phyloP scores from a whole-genome alignment of 805 yeast species.

The Suhomyces xylopsoci region DNA sequence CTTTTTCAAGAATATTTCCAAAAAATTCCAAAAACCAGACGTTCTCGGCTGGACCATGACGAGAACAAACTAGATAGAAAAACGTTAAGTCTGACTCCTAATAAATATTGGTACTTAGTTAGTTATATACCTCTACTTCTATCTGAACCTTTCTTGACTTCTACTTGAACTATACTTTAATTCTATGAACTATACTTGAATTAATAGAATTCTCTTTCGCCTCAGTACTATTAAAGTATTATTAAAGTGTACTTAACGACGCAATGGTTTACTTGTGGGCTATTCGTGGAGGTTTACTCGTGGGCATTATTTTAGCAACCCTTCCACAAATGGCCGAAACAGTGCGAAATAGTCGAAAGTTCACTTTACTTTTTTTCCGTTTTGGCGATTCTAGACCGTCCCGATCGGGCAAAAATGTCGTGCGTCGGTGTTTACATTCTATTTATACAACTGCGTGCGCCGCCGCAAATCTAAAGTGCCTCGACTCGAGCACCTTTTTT shows the following conservation, averaged over 20 bases:
- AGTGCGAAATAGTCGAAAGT: not conserved
- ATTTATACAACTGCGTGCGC: not conserved
- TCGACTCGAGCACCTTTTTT: not conserved
- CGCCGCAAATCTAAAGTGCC: not conserved
- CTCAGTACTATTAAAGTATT: too few species aligned
- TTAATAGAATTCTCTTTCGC: too few species aligned
- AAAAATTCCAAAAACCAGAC: not conserved
- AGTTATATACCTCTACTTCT: too few species aligned
- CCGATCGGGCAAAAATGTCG: conserved; percentile 4
- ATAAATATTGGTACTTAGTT: too few species aligned
- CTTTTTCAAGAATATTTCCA: not conserved
- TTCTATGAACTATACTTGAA: too few species aligned
- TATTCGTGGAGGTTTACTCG: too few species aligned
- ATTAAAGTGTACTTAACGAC: too few species aligned
- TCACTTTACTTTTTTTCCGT: not conserved
- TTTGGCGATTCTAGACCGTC: not conserved
- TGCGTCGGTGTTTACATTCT: conserved; percentile 5
- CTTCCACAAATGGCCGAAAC: not conserved
- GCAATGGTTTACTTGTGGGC: too few species aligned
- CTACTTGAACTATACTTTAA: too few species aligned
- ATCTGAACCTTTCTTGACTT: too few species aligned
- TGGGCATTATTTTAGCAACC: too few species aligned
- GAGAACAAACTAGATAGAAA: not conserved
- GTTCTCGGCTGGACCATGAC: not conserved
- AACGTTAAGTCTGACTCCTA: too few species aligned